Conservation (phyloP, 441 rosid genomes). For the Gossypium aridum region DNA sequence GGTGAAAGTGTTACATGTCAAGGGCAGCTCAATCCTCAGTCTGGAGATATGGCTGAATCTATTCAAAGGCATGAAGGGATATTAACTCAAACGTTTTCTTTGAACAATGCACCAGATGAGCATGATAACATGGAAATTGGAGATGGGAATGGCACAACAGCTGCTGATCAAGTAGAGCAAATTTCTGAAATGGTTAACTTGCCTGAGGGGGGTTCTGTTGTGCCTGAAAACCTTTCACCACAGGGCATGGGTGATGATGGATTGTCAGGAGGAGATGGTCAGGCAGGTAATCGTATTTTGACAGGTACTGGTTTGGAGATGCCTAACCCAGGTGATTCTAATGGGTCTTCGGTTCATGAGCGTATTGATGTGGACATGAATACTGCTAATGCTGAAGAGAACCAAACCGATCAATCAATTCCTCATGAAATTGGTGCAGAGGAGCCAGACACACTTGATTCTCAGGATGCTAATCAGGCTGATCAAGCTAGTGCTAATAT, state of each 20-base stretch:
- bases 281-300: conserved; percentile 18
- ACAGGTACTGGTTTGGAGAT: conserved; percentile 33
- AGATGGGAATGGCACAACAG: conserved; percentile 44
- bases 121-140: conserved; percentile 76
- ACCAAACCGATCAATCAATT: conserved; percentile 42
- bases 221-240: conserved; percentile 34
- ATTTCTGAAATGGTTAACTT: conserved; percentile 38
- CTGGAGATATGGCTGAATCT: conserved; percentile 29
- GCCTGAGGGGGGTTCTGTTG: conserved; percentile 26
- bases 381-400: conserved; percentile 51
- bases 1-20: conserved; percentile 31
- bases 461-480: conserved; percentile 47
- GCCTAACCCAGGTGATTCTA: conserved; percentile 30
- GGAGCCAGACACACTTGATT: conserved; percentile 32
- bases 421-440: conserved; percentile 33
- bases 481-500: conserved; percentile 35
- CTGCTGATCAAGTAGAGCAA: conserved; percentile 35
- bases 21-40: conserved; percentile 32
- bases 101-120: conserved; percentile 46
- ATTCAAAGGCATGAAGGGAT: conserved; percentile 36
- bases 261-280: conserved; percentile 26
- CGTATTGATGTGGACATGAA: conserved; percentile 81
- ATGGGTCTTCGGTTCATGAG: conserved; percentile 29
- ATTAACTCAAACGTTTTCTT: conserved; percentile 49
- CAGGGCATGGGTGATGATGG: conserved; percentile 26